These are phyloP conservation scores for Candida corydali DNA, from an alignment of 805 yeast genomes.

Conservation along the genomic window DNA sequence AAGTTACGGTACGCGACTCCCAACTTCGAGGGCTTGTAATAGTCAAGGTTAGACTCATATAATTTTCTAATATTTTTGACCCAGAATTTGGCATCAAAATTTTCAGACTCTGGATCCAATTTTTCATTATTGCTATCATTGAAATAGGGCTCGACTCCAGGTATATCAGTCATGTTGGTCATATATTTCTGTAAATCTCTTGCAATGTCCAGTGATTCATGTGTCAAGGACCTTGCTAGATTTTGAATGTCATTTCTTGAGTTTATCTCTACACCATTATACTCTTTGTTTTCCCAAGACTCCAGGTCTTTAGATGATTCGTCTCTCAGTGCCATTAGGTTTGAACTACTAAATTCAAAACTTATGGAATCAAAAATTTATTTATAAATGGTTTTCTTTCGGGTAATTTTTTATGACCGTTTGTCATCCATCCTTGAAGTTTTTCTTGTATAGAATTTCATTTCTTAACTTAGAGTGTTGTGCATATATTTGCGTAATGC, in stretches of 20 bases:
- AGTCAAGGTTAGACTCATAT: constrained; percentile 50
- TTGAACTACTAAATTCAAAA: too few relatives aligned
- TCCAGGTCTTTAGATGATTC: too few relatives aligned
- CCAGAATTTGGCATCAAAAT: constrained; percentile 61
- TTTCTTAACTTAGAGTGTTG: too few relatives aligned
- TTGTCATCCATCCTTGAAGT: too few relatives aligned
- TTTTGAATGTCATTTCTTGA: constrained; percentile 30
- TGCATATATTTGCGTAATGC: too few relatives aligned
- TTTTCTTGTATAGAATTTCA: too few relatives aligned
- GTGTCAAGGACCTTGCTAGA: constrained; percentile 41
- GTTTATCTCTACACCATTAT: constrained; percentile 17
- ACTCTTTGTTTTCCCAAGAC: too few relatives aligned
- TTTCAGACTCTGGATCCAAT: constrained; percentile 54
- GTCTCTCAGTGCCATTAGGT: too few relatives aligned
- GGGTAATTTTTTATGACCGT: too few relatives aligned
- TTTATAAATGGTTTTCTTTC: too few relatives aligned
- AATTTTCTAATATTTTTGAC: constrained; percentile 58
- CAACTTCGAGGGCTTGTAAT: constrained; percentile 55
- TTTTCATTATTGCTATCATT: constrained; percentile 22
- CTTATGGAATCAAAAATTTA: too few relatives aligned
- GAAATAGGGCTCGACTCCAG: constrained; percentile 39
- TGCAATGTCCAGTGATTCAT: constrained; percentile 4
- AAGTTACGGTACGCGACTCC: constrained; percentile 57
- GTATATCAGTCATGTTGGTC: constrained; percentile 48
- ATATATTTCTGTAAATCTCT: constrained; percentile 24